These are phyloP conservation scores for Thielaviopsis punctulata DNA, from an alignment of 2,329 filamentous ascomycete genomes.

Conservation along the genomic window DNA sequence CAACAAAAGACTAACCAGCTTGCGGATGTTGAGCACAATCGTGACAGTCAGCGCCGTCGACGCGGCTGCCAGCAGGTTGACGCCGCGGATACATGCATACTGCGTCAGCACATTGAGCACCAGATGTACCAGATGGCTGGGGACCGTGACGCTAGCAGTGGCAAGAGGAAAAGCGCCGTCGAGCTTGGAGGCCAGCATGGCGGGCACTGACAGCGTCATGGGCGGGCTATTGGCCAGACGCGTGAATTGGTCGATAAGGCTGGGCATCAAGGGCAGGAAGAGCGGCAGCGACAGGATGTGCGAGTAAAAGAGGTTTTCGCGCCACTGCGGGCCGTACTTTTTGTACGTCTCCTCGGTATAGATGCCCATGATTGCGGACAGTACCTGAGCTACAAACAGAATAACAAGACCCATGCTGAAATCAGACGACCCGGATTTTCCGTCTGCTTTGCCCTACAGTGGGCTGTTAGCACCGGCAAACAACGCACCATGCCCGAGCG, in stretches of 20 bases:
- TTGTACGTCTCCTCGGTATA: slow-evolving; percentile 87
- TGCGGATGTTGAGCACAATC: slow-evolving; percentile 88
- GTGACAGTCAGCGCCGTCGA: slow-evolving; percentile 89
- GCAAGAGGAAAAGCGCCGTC: neutral
- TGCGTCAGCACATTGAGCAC: slow-evolving; percentile 72
- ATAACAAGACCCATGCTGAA: slow-evolving; percentile 54
- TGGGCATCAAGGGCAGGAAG: slow-evolving; percentile 54
- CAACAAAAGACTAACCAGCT: slow-evolving; percentile 75
- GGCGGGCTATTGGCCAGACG: slow-evolving; percentile 47
- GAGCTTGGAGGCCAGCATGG: slow-evolving; percentile 1
- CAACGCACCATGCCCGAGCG: neutral
- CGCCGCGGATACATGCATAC: slow-evolving; percentile 85
- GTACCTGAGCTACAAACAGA: slow-evolving; percentile 70
- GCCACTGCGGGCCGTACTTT: slow-evolving; percentile 76
- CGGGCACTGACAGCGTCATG: slow-evolving; percentile 20
- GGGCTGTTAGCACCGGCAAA: neutral
- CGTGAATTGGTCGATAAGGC: slow-evolving; percentile 45
- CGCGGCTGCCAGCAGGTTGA: slow-evolving; percentile 80
- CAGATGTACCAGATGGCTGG: slow-evolving; percentile 56
- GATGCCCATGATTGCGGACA: slow-evolving; percentile 86
- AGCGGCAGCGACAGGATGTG: slow-evolving; percentile 59
- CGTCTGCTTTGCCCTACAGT: slow-evolving; percentile 11
- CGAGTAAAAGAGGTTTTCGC: slow-evolving; percentile 91
- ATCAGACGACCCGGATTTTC: slow-evolving; percentile 15
- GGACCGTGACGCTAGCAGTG: slow-evolving; percentile 23